Conservation (phyloP, 805 yeast species). For the Saitoella complicata region DNA sequence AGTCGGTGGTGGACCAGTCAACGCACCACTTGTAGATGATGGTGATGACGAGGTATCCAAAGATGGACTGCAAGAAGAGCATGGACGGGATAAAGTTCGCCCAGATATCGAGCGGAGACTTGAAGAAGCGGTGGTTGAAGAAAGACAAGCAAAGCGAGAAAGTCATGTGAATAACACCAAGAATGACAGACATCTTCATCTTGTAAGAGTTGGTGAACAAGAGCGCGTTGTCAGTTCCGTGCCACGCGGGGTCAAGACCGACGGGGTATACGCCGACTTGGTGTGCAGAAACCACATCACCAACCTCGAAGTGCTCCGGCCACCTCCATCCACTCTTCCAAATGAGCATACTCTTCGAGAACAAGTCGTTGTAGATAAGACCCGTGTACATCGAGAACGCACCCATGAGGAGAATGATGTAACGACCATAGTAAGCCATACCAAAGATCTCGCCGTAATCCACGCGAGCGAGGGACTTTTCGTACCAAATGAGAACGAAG, state of each 20-base stretch:
- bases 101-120: slow-evolving; percentile 59
- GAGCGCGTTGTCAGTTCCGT: slow-evolving; percentile 83
- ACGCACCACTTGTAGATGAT: slow-evolving; percentile 89
- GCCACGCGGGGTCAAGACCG: slow-evolving; percentile 94
- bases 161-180: slow-evolving; percentile 92
- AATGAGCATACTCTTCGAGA: slow-evolving; percentile 77
- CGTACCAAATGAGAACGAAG: slow-evolving; percentile 51
- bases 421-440: slow-evolving; percentile 90
- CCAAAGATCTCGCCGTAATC: slow-evolving; percentile 86
- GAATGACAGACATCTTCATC: slow-evolving; percentile 86
- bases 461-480: slow-evolving; percentile 42
- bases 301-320: slow-evolving; percentile 59
- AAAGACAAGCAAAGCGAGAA: slow-evolving; percentile 75
- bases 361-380: slow-evolving; percentile 78
- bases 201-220: slow-evolving; percentile 88
- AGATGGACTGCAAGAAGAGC: slow-evolving; percentile 88
- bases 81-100: slow-evolving; percentile 93
- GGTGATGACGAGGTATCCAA: slow-evolving; percentile 75
- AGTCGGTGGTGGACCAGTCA: slow-evolving; percentile 67
- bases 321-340: slow-evolving; percentile 88
- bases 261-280: slow-evolving; percentile 56
- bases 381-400: slow-evolving; percentile 92
- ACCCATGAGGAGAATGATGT: slow-evolving; percentile 85
- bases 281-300: slow-evolving; percentile 53
- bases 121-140: slow-evolving; percentile 57